Conservation (phyloP, 768 basidiomycete species). For the Terana coerulea region DNA sequence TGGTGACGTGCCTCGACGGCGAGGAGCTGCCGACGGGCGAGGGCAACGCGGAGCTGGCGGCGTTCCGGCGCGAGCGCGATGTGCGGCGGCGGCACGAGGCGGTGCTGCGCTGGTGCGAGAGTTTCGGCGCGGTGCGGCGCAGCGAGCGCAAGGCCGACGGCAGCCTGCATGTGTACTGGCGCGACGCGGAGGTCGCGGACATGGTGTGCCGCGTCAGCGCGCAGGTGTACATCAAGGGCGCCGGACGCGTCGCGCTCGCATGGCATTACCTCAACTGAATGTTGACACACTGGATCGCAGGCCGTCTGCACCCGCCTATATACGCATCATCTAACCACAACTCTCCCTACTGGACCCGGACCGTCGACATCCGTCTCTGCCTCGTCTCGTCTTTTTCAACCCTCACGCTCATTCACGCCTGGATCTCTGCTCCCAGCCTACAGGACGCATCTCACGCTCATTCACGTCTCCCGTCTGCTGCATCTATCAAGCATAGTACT, state of each 20-base stretch:
- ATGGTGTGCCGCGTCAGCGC: conserved; percentile 27
- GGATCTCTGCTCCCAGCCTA: neutral
- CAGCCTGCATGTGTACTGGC: conserved; percentile 26
- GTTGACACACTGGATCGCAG: too few relatives aligned
- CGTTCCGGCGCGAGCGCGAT: conserved; percentile 11
- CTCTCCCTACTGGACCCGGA: too few relatives aligned
- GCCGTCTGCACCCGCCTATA: neutral
- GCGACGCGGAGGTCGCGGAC: conserved; percentile 25
- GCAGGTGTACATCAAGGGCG: conserved; percentile 25
- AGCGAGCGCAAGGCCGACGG: conserved; percentile 23
- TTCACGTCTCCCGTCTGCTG: neutral
- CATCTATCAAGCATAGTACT: neutral
- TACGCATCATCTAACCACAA: too few relatives aligned
- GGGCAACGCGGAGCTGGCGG: neutral
- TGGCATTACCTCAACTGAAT: conserved; percentile 23
- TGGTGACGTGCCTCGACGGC: conserved; percentile 14
- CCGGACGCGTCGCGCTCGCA: conserved; percentile 24
- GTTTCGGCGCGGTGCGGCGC: conserved; percentile 22
- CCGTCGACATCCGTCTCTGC: too few relatives aligned
- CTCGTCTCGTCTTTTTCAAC: neutral
- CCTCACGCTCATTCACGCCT: neutral
- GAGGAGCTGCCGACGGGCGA: conserved; percentile 3
- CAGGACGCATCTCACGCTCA: neutral
- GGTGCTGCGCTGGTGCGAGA: conserved; percentile 23
- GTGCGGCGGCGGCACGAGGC: conserved; percentile 16